phyloP scores from a whole-genome alignment of 2,329 filamentous ascomycete species.

The Xylaria sp. region DNA sequence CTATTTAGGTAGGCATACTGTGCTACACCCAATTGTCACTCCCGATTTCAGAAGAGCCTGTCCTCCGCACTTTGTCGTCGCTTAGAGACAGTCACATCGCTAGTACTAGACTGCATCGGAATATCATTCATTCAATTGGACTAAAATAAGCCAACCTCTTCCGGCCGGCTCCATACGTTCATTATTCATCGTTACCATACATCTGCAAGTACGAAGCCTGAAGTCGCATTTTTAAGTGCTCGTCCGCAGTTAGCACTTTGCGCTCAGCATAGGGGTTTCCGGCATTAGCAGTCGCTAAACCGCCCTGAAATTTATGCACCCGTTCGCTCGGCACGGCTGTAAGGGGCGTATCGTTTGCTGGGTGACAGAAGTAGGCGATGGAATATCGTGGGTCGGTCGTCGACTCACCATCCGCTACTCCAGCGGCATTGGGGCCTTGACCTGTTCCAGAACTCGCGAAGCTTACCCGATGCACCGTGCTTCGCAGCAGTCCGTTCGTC shows the following conservation, averaged over 20 bases:
- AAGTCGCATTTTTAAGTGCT: constrained; percentile 67
- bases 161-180: neutral
- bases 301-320: constrained; percentile 49
- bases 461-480: constrained; percentile 87
- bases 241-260: constrained; percentile 65
- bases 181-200: constrained; percentile 52
- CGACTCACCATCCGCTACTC: constrained; percentile 50
- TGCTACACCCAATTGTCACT: too few relatives aligned
- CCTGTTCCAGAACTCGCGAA: constrained; percentile 57
- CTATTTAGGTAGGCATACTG: too few relatives aligned
- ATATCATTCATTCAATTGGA: neutral
- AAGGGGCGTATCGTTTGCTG: constrained; percentile 57
- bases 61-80: too few relatives aligned
- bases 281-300: constrained; percentile 30
- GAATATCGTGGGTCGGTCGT: constrained; percentile 63
- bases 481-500: constrained; percentile 86
- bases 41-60: too few relatives aligned
- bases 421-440: constrained; percentile 37
- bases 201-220: constrained; percentile 63
- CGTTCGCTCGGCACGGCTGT: constrained; percentile 65
- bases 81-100: too few relatives aligned
- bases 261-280: constrained; percentile 57
- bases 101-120: neutral
- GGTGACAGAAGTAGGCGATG: constrained; percentile 73
- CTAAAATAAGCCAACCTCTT: neutral